phyloP scores from a whole-genome alignment of 2,329 filamentous ascomycete genomes.

The Talaromyces amestolkiae region DNA sequence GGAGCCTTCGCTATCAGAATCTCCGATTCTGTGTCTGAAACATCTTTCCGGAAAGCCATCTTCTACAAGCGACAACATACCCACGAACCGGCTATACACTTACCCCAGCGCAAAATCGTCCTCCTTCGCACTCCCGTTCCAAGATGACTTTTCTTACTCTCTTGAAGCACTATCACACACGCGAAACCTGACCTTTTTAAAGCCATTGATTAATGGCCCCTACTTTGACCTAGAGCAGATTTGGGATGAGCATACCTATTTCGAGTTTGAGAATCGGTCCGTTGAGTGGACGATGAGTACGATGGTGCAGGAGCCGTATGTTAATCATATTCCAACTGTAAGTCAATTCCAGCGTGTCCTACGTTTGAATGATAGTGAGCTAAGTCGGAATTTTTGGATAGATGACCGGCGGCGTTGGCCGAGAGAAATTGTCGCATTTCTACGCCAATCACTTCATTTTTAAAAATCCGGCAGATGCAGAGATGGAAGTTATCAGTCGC shows the following conservation, averaged over 20 bases:
- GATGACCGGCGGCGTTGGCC: slow-evolving; percentile 68
- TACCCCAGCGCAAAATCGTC: slow-evolving; percentile 48
- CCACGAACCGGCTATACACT: slow-evolving; percentile 1
- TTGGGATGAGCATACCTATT: slow-evolving; percentile 75
- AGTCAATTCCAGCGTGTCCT: slow-evolving; percentile 26
- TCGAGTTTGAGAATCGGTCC: slow-evolving; percentile 66
- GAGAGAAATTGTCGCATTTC: slow-evolving; percentile 61
- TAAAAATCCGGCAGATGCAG: slow-evolving; percentile 65
- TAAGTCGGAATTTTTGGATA: not conserved
- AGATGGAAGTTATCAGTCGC: slow-evolving; percentile 67
- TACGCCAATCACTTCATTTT: slow-evolving; percentile 74
- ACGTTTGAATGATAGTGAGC: not conserved
- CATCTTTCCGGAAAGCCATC: slow-evolving; percentile 9
- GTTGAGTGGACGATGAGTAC: slow-evolving; percentile 75
- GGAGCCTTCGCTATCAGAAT: not conserved
- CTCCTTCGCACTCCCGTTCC: slow-evolving; percentile 52
- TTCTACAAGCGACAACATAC: not conserved
- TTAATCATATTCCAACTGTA: slow-evolving; percentile 72
- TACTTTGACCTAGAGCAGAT: slow-evolving; percentile 72
- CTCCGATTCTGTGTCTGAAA: not conserved
- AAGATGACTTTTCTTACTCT: slow-evolving; percentile 51
- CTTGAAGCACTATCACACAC: slow-evolving; percentile 64
- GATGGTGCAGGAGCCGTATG: slow-evolving; percentile 76
- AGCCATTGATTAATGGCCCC: slow-evolving; percentile 61
- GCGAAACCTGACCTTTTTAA: slow-evolving; percentile 63